Evolutionary conservation across 257 asterid species (phyloP).

Genomic region (Lantana camara): DNA sequence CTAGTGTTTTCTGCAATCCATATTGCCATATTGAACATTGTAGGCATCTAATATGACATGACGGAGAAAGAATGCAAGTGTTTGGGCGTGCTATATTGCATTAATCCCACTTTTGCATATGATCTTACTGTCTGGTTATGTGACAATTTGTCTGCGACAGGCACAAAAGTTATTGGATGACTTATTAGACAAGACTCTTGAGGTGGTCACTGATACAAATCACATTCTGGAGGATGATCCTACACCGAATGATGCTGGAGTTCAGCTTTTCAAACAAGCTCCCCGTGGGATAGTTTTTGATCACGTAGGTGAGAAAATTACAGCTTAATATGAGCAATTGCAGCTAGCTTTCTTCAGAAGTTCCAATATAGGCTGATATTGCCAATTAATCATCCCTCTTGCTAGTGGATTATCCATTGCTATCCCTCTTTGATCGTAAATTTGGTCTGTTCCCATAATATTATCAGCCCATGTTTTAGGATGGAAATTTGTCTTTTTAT

Average conservation of each 20-base stretch:
- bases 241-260: slow-evolving; percentile 48
- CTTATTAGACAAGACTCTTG: slow-evolving; percentile 58
- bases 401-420: background rate
- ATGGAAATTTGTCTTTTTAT: background rate
- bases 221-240: slow-evolving; percentile 38
- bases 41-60: background rate
- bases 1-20: background rate
- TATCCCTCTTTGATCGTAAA: background rate
- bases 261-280: slow-evolving; percentile 75
- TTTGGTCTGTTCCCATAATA: background rate
- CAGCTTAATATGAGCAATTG: background rate
- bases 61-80: background rate
- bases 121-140: background rate
- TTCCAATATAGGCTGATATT: slow-evolving; percentile 7
- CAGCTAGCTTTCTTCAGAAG: background rate
- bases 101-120: background rate
- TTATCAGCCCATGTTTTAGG: background rate
- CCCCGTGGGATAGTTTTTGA: slow-evolving; percentile 78
- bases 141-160: slow-evolving; percentile 38
- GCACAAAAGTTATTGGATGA: slow-evolving; percentile 63
- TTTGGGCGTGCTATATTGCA: slow-evolving; percentile 6
- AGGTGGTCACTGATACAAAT: slow-evolving; percentile 45
- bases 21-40: slow-evolving; percentile 1
- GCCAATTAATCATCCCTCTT: background rate
- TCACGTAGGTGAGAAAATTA: slow-evolving; percentile 43